Conservation (phyloP, 2,329 filamentous ascomycete genomes). For the Myotisia sp. region DNA sequence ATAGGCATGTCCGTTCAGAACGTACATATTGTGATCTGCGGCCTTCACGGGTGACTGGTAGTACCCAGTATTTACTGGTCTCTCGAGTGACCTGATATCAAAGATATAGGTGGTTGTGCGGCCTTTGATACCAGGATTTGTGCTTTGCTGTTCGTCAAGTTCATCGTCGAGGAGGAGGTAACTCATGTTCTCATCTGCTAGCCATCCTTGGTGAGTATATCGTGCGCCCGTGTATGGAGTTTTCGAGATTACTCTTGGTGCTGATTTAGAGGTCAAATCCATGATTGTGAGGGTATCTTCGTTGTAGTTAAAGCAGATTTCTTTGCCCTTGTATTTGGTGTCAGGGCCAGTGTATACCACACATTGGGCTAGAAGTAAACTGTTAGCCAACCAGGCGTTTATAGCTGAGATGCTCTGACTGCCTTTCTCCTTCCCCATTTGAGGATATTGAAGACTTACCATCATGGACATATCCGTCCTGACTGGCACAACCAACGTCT, state of each 20-base stretch:
- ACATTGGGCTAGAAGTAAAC: too few species aligned
- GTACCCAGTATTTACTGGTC: slow-evolving; percentile 30
- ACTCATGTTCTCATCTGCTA: slow-evolving; percentile 34
- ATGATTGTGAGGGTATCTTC: slow-evolving; percentile 19
- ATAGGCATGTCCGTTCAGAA: slow-evolving; percentile 32
- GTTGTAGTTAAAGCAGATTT: slow-evolving; percentile 46
- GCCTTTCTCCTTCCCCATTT: too few species aligned
- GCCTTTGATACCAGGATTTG: slow-evolving; percentile 29
- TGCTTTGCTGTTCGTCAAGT: slow-evolving; percentile 31
- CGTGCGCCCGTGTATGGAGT: slow-evolving; percentile 41
- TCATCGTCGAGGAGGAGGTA: slow-evolving; percentile 42
- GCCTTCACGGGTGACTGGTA: slow-evolving; percentile 30
- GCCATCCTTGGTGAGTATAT: slow-evolving; percentile 46
- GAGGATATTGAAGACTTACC: too few species aligned
- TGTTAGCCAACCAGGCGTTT: too few species aligned
- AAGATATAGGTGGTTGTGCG: slow-evolving; percentile 40
- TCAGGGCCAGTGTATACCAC: slow-evolving; percentile 42
- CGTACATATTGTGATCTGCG: slow-evolving; percentile 39
- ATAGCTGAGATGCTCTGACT: not conserved
- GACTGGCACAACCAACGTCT: slow-evolving; percentile 39
- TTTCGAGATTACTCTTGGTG: slow-evolving; percentile 35
- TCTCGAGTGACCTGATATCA: slow-evolving; percentile 33
- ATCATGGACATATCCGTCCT: slow-evolving; percentile 48
- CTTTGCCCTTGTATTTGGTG: slow-evolving; percentile 32
- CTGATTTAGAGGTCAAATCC: not conserved